Evolutionary conservation across 1,139 yeast species (phyloP).

Genomic region (Kurtzmaniella quercitrusa): DNA sequence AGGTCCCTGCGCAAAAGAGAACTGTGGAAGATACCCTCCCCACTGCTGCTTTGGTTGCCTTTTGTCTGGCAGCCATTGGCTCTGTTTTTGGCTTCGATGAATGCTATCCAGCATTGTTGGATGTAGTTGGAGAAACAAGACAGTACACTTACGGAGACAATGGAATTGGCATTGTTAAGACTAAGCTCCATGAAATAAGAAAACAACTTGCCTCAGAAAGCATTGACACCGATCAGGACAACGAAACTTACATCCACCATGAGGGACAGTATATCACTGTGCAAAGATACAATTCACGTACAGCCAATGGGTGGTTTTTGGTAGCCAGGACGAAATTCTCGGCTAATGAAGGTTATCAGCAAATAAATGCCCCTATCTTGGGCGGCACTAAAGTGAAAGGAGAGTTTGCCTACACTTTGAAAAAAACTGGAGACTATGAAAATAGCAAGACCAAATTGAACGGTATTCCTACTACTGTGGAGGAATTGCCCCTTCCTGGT

Average conservation of each 20-base stretch:
- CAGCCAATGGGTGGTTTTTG: conserved; percentile 86
- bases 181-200: conserved; percentile 55
- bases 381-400: conserved; percentile 63
- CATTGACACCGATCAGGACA: conserved; percentile 60
- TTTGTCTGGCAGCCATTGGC: conserved; percentile 92
- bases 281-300: conserved; percentile 76
- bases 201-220: conserved; percentile 60
- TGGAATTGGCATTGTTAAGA: conserved; percentile 75
- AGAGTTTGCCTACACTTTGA: conserved; percentile 57
- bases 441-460: conserved; percentile 38
- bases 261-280: conserved; percentile 90
- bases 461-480: conserved; percentile 65
- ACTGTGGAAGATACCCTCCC: conserved; percentile 93
- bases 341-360: conserved; percentile 41
- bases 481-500: conserved; percentile 47
- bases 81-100: conserved; percentile 95
- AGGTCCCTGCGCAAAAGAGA: conserved; percentile 81
- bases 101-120: conserved; percentile 73
- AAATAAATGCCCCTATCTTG: conserved; percentile 55
- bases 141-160: conserved; percentile 50
- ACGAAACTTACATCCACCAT: conserved; percentile 92
- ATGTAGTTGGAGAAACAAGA: conserved; percentile 77
- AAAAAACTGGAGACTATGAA: conserved; percentile 47
- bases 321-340: conserved; percentile 81
- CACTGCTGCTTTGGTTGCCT: conserved; percentile 88